Conservation (phyloP, 345 rosid genomes). For the Ricinus communis region DNA sequence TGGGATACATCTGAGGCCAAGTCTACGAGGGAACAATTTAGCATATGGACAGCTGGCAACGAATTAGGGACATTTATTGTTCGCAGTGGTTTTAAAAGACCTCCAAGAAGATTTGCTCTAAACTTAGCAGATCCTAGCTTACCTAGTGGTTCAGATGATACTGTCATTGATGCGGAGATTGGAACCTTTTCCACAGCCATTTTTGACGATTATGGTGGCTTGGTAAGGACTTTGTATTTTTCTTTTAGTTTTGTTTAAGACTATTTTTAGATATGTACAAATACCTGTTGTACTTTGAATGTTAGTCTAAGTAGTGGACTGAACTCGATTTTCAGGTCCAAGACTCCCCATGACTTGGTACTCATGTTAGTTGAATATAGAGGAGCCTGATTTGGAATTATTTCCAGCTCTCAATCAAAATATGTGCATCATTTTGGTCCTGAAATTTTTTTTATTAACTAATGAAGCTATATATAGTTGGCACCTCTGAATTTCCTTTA, state of each 20-base stretch:
- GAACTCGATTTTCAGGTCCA: background rate
- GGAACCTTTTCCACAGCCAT: conserved; percentile 83
- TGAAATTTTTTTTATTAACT: background rate
- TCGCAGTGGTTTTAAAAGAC: conserved; percentile 77
- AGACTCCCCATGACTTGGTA: background rate
- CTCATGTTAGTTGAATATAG: background rate
- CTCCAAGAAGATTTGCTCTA: conserved; percentile 91
- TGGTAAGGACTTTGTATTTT: conserved; percentile 54
- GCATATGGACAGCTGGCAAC: conserved; percentile 80
- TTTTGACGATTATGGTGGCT: conserved; percentile 95
- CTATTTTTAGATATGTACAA: background rate
- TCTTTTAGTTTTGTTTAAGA: background rate
- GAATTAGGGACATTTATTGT: conserved; percentile 80
- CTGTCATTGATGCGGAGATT: conserved; percentile 67
- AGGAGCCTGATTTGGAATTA: background rate
- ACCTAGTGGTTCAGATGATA: conserved; percentile 68
- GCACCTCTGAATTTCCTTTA: background rate
- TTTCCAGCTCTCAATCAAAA: background rate
- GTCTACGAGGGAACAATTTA: conserved; percentile 62
- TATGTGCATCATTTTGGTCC: background rate
- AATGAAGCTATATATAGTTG: background rate
- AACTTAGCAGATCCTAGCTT: conserved; percentile 70
- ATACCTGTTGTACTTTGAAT: background rate
- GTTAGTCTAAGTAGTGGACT: background rate
- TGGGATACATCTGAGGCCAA: conserved; percentile 84